Conservation (phyloP, 345 rosid genomes). For the Cardamine chenopodiifolia region DNA sequence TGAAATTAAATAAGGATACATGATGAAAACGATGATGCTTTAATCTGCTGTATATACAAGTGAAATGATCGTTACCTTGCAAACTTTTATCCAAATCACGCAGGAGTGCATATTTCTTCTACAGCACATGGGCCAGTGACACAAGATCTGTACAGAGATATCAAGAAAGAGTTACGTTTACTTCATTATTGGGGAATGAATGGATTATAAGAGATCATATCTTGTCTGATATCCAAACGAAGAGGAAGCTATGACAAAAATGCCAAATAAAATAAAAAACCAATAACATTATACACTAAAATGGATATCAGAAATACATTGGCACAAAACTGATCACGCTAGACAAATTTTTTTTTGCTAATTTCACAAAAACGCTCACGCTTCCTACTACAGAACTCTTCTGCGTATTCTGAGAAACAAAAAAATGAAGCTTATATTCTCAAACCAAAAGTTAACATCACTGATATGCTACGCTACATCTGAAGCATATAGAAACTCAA, state of each 20-base stretch:
- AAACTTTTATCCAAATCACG: constrained; percentile 90
- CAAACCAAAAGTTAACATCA: no score
- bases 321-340: no score
- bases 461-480: background rate
- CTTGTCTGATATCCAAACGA: background rate
- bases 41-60: background rate
- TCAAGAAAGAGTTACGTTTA: background rate
- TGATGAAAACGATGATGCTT: background rate
- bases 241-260: background rate
- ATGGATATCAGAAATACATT: no score
- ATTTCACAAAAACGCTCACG: no score
- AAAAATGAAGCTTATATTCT: no score
- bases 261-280: constrained; percentile 7
- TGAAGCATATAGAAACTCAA: background rate
- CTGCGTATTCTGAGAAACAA: no score
- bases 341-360: no score
- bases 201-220: background rate
- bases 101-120: constrained; percentile 81
- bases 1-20: background rate
- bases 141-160: constrained; percentile 62
- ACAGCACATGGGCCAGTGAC: constrained; percentile 74
- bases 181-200: background rate
- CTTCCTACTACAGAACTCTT: no score
- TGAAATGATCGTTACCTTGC: constrained; percentile 59
- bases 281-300: background rate